These are phyloP conservation scores for Escovopsis weberi DNA, from an alignment of 2,329 filamentous ascomycete species.

Conservation along the genomic window DNA sequence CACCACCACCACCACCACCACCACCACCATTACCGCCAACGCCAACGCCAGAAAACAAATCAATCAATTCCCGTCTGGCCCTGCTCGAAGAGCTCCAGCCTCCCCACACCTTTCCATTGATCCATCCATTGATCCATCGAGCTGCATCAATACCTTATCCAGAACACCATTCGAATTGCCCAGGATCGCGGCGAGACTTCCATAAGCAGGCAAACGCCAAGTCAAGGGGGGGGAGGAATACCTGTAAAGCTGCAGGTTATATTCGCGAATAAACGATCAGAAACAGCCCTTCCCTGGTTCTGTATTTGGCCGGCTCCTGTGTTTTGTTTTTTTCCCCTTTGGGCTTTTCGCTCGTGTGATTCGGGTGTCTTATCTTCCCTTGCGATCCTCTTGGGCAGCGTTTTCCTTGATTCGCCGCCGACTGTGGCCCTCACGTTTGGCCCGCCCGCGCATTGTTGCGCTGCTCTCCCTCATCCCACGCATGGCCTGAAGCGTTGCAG, in stretches of 20 bases:
- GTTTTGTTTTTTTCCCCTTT: background rate
- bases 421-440: background rate
- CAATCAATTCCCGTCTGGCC: no score
- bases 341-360: background rate
- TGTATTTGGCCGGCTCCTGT: background rate
- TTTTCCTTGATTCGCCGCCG: background rate
- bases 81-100: background rate
- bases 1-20: no score
- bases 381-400: background rate
- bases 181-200: conserved; percentile 4
- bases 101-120: background rate
- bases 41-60: no score
- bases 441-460: background rate
- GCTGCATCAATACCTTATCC: conserved; percentile 2
- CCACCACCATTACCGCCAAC: no score
- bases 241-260: no score
- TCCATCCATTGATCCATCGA: background rate
- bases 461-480: conserved; percentile 1
- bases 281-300: background rate
- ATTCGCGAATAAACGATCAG: background rate
- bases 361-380: no score
- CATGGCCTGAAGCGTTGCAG: conserved; percentile 3
- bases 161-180: conserved; percentile 1
- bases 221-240: background rate
- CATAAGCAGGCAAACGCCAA: background rate